Base-by-base conservation (phyloP, 1,139 yeast genomes). In the Candida neerlandica region DNA sequence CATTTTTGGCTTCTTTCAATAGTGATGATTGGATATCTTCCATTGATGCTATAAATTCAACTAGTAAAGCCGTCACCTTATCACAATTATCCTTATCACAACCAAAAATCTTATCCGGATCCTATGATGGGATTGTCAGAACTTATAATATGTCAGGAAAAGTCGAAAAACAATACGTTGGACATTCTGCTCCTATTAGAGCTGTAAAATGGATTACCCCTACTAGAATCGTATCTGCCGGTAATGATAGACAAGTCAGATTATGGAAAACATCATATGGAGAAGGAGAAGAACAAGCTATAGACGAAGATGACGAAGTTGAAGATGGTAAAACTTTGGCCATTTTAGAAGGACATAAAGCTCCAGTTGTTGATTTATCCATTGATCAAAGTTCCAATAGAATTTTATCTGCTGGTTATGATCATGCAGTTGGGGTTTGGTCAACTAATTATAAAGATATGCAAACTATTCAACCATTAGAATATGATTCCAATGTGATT, bases 11-110 rank as follows among this genome's bases (percentile, higher is more conserved):
- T 10, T 86, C 96, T 44, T 94, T 86, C 69, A 82, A 86, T 60
- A 92, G 92, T 63, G 97, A 92, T 56, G 99, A 94, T 69, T 94
- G 99, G 99, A 84, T 95, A 32, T 88, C 97, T 9, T 80, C 96
- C 1, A 78, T 92, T 42, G 83, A 84, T 61, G 69, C 84, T 32
- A 68, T 73, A 53, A 71, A 74, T 58, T 62, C 71, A 7, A 57
- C 58, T 50, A 63, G 70, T 19, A 46, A 49, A 23, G 60, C 67
- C 12, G 71, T 63, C 6, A 56, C 64, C 4, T 52, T 65, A 14
- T 71, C 78, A 15, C 69, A 71, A 46, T 57, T 69, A 48, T 29
- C 57, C 7, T 53, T 67, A 27, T 40, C 56, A 2, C 64, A 65
- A 46, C 78, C 82, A 18, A 79, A 82, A 60, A 88, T 92, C 49